phyloP scores from a whole-genome alignment of 768 basidiomycete genomes.

The Coprinopsis sp. region DNA sequence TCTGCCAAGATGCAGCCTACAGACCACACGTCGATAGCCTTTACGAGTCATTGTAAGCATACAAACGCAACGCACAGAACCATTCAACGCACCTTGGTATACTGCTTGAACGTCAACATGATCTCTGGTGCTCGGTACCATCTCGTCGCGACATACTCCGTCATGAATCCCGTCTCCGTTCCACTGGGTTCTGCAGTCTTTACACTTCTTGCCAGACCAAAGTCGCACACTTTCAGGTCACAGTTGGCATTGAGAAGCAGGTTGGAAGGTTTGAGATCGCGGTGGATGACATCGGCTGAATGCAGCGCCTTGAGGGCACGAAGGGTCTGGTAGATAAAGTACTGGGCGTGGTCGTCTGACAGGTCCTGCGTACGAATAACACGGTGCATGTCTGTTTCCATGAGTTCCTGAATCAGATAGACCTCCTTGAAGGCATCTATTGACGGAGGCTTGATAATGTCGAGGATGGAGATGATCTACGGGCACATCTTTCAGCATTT shows the following conservation, averaged over 20 bases:
- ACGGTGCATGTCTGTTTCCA: constrained; percentile 94
- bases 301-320: constrained; percentile 93
- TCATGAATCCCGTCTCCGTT: constrained; percentile 88
- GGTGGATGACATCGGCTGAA: constrained; percentile 90
- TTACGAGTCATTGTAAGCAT: no score
- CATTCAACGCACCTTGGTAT: constrained; percentile 65
- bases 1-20: constrained; percentile 89
- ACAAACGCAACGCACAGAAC: constrained; percentile 12
- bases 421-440: constrained; percentile 85
- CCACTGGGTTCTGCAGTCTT: constrained; percentile 82
- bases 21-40: constrained; percentile 88
- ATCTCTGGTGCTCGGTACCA: constrained; percentile 99
- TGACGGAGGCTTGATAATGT: constrained; percentile 79
- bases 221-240: constrained; percentile 94
- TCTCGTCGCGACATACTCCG: constrained; percentile 95
- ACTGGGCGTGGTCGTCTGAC: constrained; percentile 93
- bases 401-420: constrained; percentile 65
- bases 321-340: constrained; percentile 97
- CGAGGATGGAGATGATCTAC: constrained; percentile 87
- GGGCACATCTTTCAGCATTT: no score
- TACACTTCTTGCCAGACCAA: constrained; percentile 89
- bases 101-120: constrained; percentile 99
- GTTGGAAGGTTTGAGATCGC: constrained; percentile 96
- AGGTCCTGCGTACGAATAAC: constrained; percentile 94
- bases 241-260: constrained; percentile 94